These are phyloP conservation scores for Oryza brachyantha DNA, from an alignment of 176 grass and related monocot species.

Conservation along the genomic window DNA sequence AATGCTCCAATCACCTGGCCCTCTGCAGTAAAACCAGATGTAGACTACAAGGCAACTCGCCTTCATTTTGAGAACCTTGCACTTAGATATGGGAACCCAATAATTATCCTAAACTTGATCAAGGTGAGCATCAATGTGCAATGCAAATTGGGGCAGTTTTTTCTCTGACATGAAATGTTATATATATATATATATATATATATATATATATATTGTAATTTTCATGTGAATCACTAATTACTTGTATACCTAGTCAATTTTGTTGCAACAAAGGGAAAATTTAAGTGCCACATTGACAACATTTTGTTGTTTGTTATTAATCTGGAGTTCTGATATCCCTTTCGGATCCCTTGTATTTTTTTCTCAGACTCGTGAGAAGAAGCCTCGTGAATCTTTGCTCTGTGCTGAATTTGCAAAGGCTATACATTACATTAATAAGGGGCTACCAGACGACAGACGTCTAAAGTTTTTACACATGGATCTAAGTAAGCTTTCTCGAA, in stretches of 20 bases:
- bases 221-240: not conserved
- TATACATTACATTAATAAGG: constrained; percentile 87
- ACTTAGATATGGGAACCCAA: constrained; percentile 89
- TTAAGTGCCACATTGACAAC: constrained; percentile 1
- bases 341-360: constrained; percentile 33
- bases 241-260: constrained; percentile 8
- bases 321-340: constrained; percentile 29
- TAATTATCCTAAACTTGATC: constrained; percentile 99
- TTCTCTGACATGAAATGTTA: constrained; percentile 22
- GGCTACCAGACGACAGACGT: constrained; percentile 53
- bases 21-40: constrained; percentile 75
- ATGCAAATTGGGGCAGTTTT: not conserved
- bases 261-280: not conserved
- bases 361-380: constrained; percentile 90
- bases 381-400: constrained; percentile 93
- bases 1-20: constrained; percentile 11
- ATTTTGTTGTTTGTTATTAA: constrained; percentile 17
- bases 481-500: constrained; percentile 89
- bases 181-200: too few relatives aligned
- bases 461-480: constrained; percentile 98
- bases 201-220: too few relatives aligned
- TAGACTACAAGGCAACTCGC: constrained; percentile 70
- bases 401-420: constrained; percentile 87
- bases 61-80: constrained; percentile 98
- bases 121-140: constrained; percentile 53